Conservation (phyloP, 2,329 filamentous ascomycete species). For the Penicillium sp. region DNA sequence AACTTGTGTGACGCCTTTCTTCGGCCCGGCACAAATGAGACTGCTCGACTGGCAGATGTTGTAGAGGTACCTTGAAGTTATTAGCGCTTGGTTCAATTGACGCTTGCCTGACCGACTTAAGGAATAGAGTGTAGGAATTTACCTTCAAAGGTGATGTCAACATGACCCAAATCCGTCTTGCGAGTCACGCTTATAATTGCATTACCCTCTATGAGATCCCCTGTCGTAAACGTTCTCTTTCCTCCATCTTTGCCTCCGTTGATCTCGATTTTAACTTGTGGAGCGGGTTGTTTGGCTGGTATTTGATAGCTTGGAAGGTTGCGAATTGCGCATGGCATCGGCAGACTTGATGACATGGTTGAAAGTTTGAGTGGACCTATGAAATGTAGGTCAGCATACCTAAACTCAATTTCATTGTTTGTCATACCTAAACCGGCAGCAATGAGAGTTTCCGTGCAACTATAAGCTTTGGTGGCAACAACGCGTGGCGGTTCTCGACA, state of each 20-base stretch:
- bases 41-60: constrained; percentile 13
- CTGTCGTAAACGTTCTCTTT: not conserved
- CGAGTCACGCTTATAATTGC: not conserved
- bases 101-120: not conserved
- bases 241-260: not conserved
- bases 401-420: constrained; percentile 4
- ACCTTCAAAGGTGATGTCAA: constrained; percentile 10
- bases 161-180: not conserved
- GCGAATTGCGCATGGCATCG: constrained; percentile 3
- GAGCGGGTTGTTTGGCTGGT: not conserved
- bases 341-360: not conserved
- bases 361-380: not conserved
- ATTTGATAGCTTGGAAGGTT: not conserved
- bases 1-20: constrained; percentile 12
- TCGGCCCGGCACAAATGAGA: constrained; percentile 15
- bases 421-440: not conserved
- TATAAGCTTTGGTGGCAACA: not conserved
- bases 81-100: not conserved
- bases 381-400: not conserved
- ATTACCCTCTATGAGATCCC: not conserved
- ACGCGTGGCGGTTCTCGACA: no score
- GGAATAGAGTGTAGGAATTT: not conserved
- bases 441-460: not conserved
- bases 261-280: not conserved
- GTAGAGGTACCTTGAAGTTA: constrained; percentile 7